Percentiles rank a stretch among this genome's conserved stretches.
These are phyloP conservation scores for Quercus bicolor DNA, from an alignment of 306 rosid species.

Conservation along the genomic window DNA sequence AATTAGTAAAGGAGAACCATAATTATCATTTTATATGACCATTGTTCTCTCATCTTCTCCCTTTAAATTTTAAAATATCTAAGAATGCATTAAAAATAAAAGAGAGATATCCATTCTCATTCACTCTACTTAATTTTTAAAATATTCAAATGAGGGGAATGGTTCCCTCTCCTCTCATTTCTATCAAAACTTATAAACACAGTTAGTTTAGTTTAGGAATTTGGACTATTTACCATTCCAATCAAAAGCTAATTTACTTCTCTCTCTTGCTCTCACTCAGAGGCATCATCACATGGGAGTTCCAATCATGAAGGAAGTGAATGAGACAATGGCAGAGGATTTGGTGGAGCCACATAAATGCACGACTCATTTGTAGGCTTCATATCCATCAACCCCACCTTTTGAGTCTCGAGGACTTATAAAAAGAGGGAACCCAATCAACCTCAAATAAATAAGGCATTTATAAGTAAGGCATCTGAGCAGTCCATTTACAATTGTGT, in stretches of 20 bases:
- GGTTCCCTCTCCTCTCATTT: too few relatives aligned
- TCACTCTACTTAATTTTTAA: too few relatives aligned
- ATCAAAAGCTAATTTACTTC: constrained; percentile 1
- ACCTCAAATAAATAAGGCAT: background rate
- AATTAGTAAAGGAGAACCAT: too few relatives aligned
- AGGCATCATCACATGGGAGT: constrained; percentile 96
- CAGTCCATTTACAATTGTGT: background rate
- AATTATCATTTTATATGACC: too few relatives aligned
- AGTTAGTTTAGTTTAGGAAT: background rate
- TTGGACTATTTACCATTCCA: background rate
- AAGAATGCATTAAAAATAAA: too few relatives aligned
- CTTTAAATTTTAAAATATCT: too few relatives aligned
- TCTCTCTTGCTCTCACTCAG: constrained; percentile 26
- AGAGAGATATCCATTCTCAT: too few relatives aligned
- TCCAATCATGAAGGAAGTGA: constrained; percentile 72
- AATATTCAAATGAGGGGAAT: too few relatives aligned
- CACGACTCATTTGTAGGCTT: constrained; percentile 55
- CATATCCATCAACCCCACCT: constrained; percentile 38
- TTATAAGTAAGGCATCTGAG: background rate
- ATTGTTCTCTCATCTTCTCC: too few relatives aligned
- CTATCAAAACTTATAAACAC: too few relatives aligned
- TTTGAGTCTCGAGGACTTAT: constrained; percentile 13
- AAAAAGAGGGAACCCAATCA: constrained; percentile 19
- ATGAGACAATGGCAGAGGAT: constrained; percentile 98
- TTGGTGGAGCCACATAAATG: constrained; percentile 92